phyloP scores from a whole-genome alignment of 129 eudicot genomes.

The Daucus carota region DNA sequence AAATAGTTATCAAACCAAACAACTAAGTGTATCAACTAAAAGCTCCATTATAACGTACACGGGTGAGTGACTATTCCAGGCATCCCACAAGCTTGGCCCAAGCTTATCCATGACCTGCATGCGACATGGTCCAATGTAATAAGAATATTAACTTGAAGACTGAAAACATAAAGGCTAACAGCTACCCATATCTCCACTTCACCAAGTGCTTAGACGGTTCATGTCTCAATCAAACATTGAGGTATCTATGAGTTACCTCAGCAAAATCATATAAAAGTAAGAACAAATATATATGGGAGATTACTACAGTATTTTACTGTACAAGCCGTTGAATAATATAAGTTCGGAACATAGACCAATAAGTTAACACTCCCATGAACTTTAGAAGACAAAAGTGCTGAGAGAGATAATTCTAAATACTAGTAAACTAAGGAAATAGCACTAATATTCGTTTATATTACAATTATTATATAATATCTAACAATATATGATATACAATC shows the following conservation, averaged over 20 bases:
- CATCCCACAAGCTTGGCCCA: slow-evolving; percentile 94
- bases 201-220: neutral
- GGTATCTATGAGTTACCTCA: neutral
- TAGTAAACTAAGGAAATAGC: neutral
- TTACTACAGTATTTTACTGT: neutral
- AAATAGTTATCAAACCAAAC: neutral
- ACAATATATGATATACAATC: neutral
- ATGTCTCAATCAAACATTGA: neutral
- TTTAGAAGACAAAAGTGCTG: neutral
- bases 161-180: neutral
- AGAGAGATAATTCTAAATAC: neutral
- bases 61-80: slow-evolving; percentile 75
- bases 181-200: neutral
- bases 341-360: neutral
- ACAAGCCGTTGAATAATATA: neutral
- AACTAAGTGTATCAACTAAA: neutral
- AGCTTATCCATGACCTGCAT: slow-evolving; percentile 88
- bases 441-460: neutral
- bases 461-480: too few species aligned
- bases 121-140: neutral
- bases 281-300: neutral
- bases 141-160: slow-evolving; percentile 1
- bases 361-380: neutral
- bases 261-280: neutral
- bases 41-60: slow-evolving; percentile 28